Conservation (phyloP, 305 asterid genomes). For the Fraxinus sp. region DNA sequence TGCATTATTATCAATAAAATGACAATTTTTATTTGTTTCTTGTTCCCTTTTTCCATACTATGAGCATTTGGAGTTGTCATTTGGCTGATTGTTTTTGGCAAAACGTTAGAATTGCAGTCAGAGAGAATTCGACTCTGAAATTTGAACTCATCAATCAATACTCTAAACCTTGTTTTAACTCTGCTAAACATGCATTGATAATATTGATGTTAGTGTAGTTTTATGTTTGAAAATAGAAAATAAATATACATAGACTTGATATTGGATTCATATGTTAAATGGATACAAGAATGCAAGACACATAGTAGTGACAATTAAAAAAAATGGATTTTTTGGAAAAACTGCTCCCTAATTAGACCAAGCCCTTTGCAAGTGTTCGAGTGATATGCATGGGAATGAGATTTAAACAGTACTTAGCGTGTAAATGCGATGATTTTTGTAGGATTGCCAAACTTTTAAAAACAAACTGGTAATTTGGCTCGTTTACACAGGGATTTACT, state of each 20-base stretch:
- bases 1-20: conserved; percentile 1
- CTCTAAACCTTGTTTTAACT: neutral
- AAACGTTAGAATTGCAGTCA: neutral
- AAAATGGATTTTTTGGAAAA: neutral
- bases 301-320: neutral
- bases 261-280: neutral
- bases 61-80: neutral
- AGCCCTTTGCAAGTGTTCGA: neutral
- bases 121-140: neutral
- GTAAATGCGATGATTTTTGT: neutral
- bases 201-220: neutral
- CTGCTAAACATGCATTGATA: neutral
- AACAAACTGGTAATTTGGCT: neutral
- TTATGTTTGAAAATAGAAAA: neutral
- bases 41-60: neutral
- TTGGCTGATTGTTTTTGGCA: neutral
- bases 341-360: neutral
- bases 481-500: neutral
- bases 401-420: neutral
- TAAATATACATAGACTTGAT: neutral
- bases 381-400: neutral
- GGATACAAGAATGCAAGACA: neutral
- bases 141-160: neutral
- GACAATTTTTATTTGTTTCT: neutral
- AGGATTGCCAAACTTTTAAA: neutral